Evolutionary conservation across 257 asterid species (phyloP).

Genomic region (Capsicum chinense): DNA sequence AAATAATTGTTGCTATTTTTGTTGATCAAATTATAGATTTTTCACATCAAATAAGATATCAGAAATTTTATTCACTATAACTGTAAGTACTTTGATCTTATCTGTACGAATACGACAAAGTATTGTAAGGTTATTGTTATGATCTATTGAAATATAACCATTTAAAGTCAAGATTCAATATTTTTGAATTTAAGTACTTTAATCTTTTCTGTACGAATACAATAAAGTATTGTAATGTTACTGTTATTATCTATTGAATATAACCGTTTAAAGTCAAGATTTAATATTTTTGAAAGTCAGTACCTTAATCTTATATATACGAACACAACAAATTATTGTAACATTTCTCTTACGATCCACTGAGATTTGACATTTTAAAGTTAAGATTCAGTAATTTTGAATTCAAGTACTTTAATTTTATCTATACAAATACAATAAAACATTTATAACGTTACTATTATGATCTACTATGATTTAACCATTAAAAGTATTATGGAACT

Average conservation of each 20-base stretch:
- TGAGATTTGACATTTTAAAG: too few species aligned
- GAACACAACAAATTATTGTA: too few species aligned
- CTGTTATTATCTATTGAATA: not conserved
- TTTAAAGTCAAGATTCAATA: not conserved
- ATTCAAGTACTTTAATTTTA: too few species aligned
- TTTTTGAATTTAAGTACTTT: not conserved
- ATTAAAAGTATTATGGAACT: not conserved
- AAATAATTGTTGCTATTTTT: not conserved
- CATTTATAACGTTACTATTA: too few species aligned
- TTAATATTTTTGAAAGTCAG: constrained; percentile 45
- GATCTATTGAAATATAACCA: too few species aligned
- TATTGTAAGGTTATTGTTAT: not conserved
- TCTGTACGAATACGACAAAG: not conserved
- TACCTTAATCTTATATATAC: not conserved
- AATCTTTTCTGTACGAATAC: not conserved
- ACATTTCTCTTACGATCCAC: too few species aligned
- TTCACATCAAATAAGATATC: constrained; percentile 94
- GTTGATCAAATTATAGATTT: constrained; percentile 54
- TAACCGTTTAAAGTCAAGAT: not conserved
- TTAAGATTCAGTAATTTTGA: too few species aligned
- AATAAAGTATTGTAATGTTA: not conserved
- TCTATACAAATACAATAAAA: too few species aligned
- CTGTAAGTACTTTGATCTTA: constrained; percentile 26
- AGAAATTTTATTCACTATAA: constrained; percentile 79
- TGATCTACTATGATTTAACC: too few species aligned